These are phyloP conservation scores for Capsicum baccatum DNA, from an alignment of 257 asterid genomes.

Conservation along the genomic window DNA sequence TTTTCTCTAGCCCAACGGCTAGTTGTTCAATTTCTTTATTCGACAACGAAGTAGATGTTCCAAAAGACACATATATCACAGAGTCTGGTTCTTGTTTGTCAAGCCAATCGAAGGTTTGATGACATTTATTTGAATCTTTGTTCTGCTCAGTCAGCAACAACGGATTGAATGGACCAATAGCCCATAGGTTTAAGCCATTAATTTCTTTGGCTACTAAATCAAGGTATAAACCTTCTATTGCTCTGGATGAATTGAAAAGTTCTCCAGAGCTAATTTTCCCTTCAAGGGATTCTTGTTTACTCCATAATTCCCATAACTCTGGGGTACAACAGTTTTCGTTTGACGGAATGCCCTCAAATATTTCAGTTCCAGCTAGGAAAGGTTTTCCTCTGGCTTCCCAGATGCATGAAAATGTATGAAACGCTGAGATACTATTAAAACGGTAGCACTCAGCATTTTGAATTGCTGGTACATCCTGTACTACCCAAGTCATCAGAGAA, in stretches of 20 bases:
- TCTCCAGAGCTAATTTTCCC: conserved; percentile 24
- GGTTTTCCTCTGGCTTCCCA: conserved; percentile 36
- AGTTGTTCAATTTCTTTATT: conserved; percentile 34
- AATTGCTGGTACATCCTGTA: conserved; percentile 28
- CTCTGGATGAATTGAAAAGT: conserved; percentile 37
- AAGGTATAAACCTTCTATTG: conserved; percentile 35
- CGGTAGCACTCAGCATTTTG: conserved; percentile 40
- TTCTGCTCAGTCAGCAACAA: neutral
- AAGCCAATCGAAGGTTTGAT: conserved; percentile 37
- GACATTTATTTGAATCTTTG: conserved; percentile 10
- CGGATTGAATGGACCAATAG: conserved; percentile 44
- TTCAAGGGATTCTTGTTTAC: neutral
- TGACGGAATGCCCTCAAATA: conserved; percentile 16
- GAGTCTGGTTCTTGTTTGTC: conserved; percentile 38
- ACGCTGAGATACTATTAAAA: conserved; percentile 32
- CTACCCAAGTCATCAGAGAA: conserved; percentile 34
- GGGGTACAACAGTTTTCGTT: neutral
- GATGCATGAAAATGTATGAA: neutral
- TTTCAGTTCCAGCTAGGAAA: conserved; percentile 14
- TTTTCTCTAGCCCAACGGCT: conserved; percentile 35
- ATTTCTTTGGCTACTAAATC: conserved; percentile 32
- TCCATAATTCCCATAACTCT: neutral
- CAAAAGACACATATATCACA: conserved; percentile 40
- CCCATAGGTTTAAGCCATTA: conserved; percentile 30
- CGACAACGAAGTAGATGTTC: conserved; percentile 36